phyloP scores from a whole-genome alignment of 2,329 filamentous ascomycete genomes.

The Macrophomina tecta region DNA sequence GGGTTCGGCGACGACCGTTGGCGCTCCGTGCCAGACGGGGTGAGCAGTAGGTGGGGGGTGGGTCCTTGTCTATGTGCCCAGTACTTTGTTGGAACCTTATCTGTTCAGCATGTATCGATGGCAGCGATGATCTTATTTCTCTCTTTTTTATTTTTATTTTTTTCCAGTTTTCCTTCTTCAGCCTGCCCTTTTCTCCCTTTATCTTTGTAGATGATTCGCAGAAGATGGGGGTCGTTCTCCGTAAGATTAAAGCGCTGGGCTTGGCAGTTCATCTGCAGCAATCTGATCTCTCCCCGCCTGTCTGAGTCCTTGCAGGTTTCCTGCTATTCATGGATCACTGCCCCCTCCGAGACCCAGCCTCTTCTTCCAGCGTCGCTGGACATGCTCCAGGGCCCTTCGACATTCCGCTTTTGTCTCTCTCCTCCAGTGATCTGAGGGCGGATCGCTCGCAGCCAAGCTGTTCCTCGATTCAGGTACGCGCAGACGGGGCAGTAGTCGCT shows the following conservation, averaged over 20 bases:
- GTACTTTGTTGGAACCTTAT: not conserved
- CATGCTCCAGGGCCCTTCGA: not conserved
- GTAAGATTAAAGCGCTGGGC: not conserved
- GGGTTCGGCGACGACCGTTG: not conserved
- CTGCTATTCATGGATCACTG: not conserved
- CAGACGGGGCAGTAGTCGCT: not conserved
- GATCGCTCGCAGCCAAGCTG: not conserved
- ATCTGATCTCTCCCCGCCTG: not conserved
- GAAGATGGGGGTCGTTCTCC: not conserved
- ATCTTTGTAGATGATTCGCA: not conserved
- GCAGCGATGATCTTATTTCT: no score
- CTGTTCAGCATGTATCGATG: not conserved
- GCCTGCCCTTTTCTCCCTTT: not conserved
- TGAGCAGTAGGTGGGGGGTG: no score
- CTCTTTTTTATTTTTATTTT: no score
- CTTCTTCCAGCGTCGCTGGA: not conserved
- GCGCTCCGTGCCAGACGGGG: not conserved
- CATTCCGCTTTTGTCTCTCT: not conserved
- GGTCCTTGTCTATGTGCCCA: not conserved
- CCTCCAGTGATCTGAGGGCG: not conserved
- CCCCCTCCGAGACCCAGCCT: not conserved
- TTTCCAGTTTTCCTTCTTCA: no score
- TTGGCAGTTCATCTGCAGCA: not conserved
- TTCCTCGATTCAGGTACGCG: not conserved
- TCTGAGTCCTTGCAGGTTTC: not conserved